Conservation (phyloP, 257 asterid genomes). For the Anisodus tanguticus region DNA sequence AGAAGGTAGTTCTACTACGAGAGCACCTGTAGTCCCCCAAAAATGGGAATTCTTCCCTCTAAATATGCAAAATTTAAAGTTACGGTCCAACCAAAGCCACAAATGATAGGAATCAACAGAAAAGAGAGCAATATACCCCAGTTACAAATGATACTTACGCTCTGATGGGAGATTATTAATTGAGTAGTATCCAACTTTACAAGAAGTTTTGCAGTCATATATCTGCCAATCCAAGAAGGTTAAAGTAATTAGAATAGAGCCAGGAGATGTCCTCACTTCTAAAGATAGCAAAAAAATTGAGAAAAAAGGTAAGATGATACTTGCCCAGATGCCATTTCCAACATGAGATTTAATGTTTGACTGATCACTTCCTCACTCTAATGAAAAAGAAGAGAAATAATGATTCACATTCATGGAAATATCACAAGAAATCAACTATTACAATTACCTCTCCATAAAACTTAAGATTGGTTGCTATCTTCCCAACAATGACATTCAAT, state of each 20-base stretch:
- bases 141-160: conserved; percentile 52
- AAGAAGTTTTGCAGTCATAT: conserved; percentile 93
- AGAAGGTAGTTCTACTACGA: conserved; percentile 90
- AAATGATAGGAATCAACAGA: conserved; percentile 17
- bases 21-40: conserved; percentile 84
- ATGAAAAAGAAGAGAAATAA: conserved; percentile 30
- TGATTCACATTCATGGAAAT: conserved; percentile 4
- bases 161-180: conserved; percentile 81
- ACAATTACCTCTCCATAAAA: conserved; percentile 79
- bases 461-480: conserved; percentile 90
- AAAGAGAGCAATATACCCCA: conserved; percentile 5
- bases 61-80: conserved; percentile 19
- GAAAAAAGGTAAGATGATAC: conserved; percentile 40
- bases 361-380: conserved; percentile 91
- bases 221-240: conserved; percentile 54
- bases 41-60: conserved; percentile 96
- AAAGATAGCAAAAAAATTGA: neutral
- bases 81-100: conserved; percentile 22
- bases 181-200: conserved; percentile 93
- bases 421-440: conserved; percentile 24
- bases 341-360: conserved; percentile 87
- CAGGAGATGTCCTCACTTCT: neutral
- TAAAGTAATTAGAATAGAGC: neutral
- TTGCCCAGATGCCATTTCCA: conserved; percentile 97
- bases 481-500: conserved; percentile 78